A percentile compares a stretch with the other conserved stretches of the same genome.
Evolutionary conservation across 495 filamentous ascomycete genomes (phyloP).

Genomic region (Penicillium simplicissimum): DNA sequence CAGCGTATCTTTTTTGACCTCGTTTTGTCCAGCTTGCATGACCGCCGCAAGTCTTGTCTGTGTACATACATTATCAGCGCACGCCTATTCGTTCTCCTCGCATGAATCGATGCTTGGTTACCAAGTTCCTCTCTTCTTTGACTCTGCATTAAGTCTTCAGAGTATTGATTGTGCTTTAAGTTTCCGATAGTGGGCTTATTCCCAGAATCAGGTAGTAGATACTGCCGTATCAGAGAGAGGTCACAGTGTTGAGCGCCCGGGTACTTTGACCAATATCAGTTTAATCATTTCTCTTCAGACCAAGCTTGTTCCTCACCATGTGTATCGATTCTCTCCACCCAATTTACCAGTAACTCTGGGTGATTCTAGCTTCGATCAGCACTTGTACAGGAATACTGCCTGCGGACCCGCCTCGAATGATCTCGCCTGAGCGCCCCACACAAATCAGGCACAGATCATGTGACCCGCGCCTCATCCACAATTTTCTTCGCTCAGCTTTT

Average conservation of each 20-base stretch:
- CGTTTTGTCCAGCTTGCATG: conserved; percentile 11
- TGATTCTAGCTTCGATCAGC: too few relatives aligned
- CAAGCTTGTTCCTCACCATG: too few relatives aligned
- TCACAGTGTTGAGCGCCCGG: too few relatives aligned
- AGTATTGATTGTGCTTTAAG: neutral
- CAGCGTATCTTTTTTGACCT: conserved; percentile 10
- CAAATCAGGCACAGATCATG: conserved; percentile 4
- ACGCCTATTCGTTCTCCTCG: neutral
- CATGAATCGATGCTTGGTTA: neutral
- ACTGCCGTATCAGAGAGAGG: too few relatives aligned
- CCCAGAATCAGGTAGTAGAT: too few relatives aligned
- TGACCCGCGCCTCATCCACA: neutral
- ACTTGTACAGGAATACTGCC: too few relatives aligned
- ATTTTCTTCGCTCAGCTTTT: conserved; percentile 20
- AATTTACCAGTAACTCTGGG: too few relatives aligned
- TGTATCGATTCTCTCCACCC: too few relatives aligned
- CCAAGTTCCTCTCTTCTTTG: conserved; percentile 1
- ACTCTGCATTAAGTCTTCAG: neutral
- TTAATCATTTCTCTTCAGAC: too few relatives aligned
- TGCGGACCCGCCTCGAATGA: neutral
- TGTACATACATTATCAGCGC: conserved; percentile 13
- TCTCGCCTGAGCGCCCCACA: conserved; percentile 1
- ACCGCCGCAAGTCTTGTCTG: conserved; percentile 11
- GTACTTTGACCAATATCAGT: too few relatives aligned
- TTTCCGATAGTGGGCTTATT: neutral